Evolutionary conservation across 768 basidiomycete genomes (phyloP), one percentile per base, ranked within the genome.

Genomic region (Suillus alpinus): DNA sequence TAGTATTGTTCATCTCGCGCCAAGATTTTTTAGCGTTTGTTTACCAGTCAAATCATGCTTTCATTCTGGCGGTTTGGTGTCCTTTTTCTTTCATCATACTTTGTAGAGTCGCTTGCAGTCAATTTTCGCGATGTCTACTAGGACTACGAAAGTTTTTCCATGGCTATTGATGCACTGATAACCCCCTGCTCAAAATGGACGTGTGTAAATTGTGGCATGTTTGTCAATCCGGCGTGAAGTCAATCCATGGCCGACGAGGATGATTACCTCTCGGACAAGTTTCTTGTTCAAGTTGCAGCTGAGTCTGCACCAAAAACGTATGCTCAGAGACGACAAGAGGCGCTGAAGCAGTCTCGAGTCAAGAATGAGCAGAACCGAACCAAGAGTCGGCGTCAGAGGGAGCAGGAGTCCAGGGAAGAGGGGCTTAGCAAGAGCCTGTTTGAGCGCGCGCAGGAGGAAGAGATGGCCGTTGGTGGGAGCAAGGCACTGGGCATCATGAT

Each of bases 401-500:
- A 93, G 72, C 73, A 85, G 20, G 91, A 92, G 67, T 77, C 91
- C 20, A 80, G 90, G 51, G 84, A 90, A 70, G 90, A 91, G 66
- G 92, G 89, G 23, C 82, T 94, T 63, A 82, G 79, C 71, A 92
- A 82, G 74, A 92, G 88, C 74, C 83, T 94, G 23, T 93, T 95
- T 66, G 88, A 91, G 67, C 80, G 84, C 46, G 89, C 88, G 26
- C 80, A 83, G 70, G 88, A 91, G 68, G 81, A 84, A 63, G 81
- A 80, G 61, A 77, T 75, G 20, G 66, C 71, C 49, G 63, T 56
- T 1, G 68, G 65, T 16, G 79, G 82, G 46, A 93, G 84, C 77
- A 94, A 93, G 71, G 93, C 92, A 8, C 77, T 94, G 58, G 82
- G 84, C 16, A 94, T 95, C 78, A 95, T 95, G 93, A 86, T 90